Evolutionary conservation across 2,329 filamentous ascomycete species (phyloP).

Genomic region (Fusarium sp.): DNA sequence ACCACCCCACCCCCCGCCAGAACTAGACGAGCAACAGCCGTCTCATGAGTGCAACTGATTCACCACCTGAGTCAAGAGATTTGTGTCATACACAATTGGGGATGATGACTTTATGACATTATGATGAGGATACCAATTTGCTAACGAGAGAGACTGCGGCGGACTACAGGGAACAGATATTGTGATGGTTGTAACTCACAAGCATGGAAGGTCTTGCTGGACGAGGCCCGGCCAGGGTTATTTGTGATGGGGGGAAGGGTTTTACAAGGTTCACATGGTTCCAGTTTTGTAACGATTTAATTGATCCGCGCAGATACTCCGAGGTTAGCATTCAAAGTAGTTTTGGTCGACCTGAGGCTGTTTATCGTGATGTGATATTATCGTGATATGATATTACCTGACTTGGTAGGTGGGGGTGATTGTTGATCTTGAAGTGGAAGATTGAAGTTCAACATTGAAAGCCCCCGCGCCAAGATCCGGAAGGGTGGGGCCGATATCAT

Average conservation of each 20-base stretch:
- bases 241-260: constrained; percentile 18
- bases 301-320: constrained; percentile 1
- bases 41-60: not conserved
- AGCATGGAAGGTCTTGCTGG: constrained; percentile 11
- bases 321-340: not conserved
- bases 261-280: constrained; percentile 1
- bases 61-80: not conserved
- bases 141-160: constrained; percentile 1
- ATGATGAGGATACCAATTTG: not conserved
- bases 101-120: not conserved
- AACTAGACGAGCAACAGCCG: not conserved
- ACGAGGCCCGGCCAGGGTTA: constrained; percentile 10
- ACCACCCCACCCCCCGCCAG: not conserved
- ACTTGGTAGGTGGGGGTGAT: not conserved
- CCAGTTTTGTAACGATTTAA: constrained; percentile 13
- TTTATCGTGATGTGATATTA: not conserved
- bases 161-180: constrained; percentile 6
- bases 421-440: not conserved
- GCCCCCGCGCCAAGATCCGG: constrained; percentile 26
- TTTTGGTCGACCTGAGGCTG: not conserved
- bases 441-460: not conserved
- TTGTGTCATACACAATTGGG: not conserved
- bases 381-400: not conserved
- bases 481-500: constrained; percentile 36
- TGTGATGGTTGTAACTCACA: constrained; percentile 6